Conservation (phyloP, 441 rosid species). For the Sinapis alba region DNA sequence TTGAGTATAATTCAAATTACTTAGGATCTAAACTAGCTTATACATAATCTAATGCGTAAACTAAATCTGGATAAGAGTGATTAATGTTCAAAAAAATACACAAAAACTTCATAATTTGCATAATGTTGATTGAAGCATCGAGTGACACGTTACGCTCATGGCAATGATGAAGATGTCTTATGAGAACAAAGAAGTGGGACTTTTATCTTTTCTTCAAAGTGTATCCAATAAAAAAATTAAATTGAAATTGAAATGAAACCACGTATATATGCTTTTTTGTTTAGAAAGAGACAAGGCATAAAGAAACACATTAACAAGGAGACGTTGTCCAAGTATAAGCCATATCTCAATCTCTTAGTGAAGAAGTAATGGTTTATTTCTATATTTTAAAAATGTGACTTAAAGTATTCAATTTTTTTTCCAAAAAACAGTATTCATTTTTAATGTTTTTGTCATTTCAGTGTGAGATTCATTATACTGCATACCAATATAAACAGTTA, state of each 20-base stretch:
- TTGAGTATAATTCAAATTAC: neutral
- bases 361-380: constrained; percentile 33
- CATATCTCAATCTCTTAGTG: constrained; percentile 37
- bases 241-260: constrained; percentile 29
- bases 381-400: neutral
- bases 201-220: constrained; percentile 30
- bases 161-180: constrained; percentile 27
- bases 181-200: constrained; percentile 26
- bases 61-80: constrained; percentile 12
- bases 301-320: constrained; percentile 30
- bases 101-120: constrained; percentile 19
- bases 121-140: constrained; percentile 19
- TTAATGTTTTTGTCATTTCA: neutral
- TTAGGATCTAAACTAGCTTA: neutral
- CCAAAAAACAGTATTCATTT: too few species aligned
- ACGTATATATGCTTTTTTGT: constrained; percentile 31
- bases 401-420: neutral
- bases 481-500: neutral
- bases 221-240: constrained; percentile 28
- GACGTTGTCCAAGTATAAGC: constrained; percentile 32
- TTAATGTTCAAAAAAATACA: constrained; percentile 14
- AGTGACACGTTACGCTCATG: constrained; percentile 33
- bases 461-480: neutral
- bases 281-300: constrained; percentile 41
- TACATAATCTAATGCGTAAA: neutral